These are phyloP conservation scores for Chloranthus sessilifolius DNA, from an alignment of 164 flowering plant species.

Conservation along the genomic window DNA sequence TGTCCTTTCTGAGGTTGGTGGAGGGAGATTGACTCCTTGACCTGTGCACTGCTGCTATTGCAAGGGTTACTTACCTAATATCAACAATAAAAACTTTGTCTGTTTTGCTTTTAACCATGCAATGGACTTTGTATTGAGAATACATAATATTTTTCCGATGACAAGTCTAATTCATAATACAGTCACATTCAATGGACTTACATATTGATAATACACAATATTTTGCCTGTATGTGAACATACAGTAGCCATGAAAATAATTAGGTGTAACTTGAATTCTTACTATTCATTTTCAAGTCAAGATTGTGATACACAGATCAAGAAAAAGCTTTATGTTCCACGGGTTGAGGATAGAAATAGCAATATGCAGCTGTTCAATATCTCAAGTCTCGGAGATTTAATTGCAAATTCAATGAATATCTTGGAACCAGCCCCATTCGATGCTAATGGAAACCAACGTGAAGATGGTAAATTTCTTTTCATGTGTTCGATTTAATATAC, in stretches of 20 bases:
- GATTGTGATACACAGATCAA: constrained; percentile 30
- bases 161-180: background rate
- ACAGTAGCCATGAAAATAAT: background rate
- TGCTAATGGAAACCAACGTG: constrained; percentile 69
- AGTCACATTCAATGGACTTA: background rate
- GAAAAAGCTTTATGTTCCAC: constrained; percentile 87
- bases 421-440: constrained; percentile 82
- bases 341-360: constrained; percentile 94
- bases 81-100: background rate
- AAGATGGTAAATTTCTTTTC: constrained; percentile 66
- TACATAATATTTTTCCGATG: no score
- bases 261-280: background rate
- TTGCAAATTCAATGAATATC: constrained; percentile 93
- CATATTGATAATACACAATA: background rate
- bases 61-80: no score
- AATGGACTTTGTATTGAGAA: no score
- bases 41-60: no score
- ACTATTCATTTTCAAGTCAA: constrained; percentile 25
- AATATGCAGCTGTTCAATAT: constrained; percentile 90
- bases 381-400: constrained; percentile 61
- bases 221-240: background rate
- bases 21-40: no score
- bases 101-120: no score
- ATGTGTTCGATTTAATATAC: no score
- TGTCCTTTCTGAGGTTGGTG: no score